phyloP scores from a whole-genome alignment of 768 basidiomycete genomes.

The Mycena vitilis region DNA sequence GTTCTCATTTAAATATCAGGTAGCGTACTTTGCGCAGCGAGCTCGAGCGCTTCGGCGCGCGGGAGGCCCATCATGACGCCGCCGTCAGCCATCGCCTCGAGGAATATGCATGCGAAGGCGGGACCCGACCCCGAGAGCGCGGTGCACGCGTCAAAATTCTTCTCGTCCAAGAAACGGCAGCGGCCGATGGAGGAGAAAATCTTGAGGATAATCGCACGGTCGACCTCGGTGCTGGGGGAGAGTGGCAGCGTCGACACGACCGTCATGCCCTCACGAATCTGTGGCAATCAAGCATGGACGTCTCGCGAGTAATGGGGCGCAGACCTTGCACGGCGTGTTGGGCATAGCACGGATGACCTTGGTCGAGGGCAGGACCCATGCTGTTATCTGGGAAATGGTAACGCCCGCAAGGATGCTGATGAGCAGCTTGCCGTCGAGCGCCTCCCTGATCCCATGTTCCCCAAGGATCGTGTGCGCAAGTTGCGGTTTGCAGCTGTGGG shows the following conservation, averaged over 20 bases:
- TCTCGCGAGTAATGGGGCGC: slow-evolving; percentile 27
- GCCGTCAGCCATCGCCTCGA: slow-evolving; percentile 99
- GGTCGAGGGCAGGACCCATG: slow-evolving; percentile 81
- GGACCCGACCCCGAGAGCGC: slow-evolving; percentile 97
- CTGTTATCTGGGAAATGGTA: slow-evolving; percentile 82
- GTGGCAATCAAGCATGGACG: neutral
- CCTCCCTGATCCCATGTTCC: slow-evolving; percentile 82
- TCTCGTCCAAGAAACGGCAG: slow-evolving; percentile 96
- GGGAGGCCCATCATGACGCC: slow-evolving; percentile 99
- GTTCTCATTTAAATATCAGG: too few species aligned
- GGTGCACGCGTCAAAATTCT: slow-evolving; percentile 98
- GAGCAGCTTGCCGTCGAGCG: slow-evolving; percentile 89
- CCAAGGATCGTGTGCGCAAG: slow-evolving; percentile 79
- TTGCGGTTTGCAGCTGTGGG: slow-evolving; percentile 91
- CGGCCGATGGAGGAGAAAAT: slow-evolving; percentile 98
- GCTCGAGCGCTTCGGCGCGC: slow-evolving; percentile 90
- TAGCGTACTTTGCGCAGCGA: slow-evolving; percentile 91
- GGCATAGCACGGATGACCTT: slow-evolving; percentile 97
- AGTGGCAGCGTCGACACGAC: slow-evolving; percentile 82
- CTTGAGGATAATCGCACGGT: slow-evolving; percentile 82
- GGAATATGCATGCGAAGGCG: slow-evolving; percentile 95
- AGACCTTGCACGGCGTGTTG: slow-evolving; percentile 94
- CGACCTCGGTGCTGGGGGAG: slow-evolving; percentile 63
- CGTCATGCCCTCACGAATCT: slow-evolving; percentile 99
- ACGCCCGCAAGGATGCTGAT: slow-evolving; percentile 99